A percentile compares a stretch with the other conserved stretches of the same genome.
Evolutionary conservation across 2,329 filamentous ascomycete species (phyloP).

Genomic region (Fusarium sp.): DNA sequence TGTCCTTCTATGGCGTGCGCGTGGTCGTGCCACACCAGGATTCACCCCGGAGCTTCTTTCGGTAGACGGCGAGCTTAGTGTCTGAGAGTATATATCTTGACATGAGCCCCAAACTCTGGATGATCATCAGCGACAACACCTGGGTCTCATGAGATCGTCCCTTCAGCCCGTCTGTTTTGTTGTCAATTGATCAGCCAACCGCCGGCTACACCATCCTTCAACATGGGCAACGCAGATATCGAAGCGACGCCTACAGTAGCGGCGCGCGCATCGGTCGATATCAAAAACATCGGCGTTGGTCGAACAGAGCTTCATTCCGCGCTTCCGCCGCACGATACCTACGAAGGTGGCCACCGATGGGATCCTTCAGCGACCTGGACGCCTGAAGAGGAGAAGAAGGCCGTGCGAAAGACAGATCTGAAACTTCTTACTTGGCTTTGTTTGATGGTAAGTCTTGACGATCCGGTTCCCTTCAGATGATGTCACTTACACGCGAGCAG

Average conservation of each 20-base stretch:
- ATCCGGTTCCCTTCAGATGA: not conserved
- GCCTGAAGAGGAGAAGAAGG: constrained; percentile 67
- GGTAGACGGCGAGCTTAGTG: constrained; percentile 23
- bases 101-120: constrained; percentile 24
- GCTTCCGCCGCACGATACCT: constrained; percentile 51
- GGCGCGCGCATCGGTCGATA: constrained; percentile 46
- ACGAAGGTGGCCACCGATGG: constrained; percentile 61
- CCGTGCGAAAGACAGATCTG: constrained; percentile 69
- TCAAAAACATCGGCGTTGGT: constrained; percentile 54
- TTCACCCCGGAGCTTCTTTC: constrained; percentile 40
- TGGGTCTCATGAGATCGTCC: constrained; percentile 4
- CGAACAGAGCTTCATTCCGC: constrained; percentile 55
- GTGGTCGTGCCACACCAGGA: constrained; percentile 40
- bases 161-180: not conserved
- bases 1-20: constrained; percentile 47
- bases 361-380: constrained; percentile 65
- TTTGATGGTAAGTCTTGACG: constrained; percentile 54
- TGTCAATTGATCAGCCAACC: not conserved
- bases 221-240: constrained; percentile 50
- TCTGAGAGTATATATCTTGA: constrained; percentile 45
- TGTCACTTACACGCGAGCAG: constrained; percentile 43
- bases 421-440: constrained; percentile 60
- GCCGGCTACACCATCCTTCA: constrained; percentile 1
- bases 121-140: constrained; percentile 18
- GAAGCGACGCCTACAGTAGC: constrained; percentile 47